Evolutionary conservation across 164 flowering plant genomes (phyloP), one percentile per base, ranked within the genome.

Genomic region (Macadamia integrifolia): DNA sequence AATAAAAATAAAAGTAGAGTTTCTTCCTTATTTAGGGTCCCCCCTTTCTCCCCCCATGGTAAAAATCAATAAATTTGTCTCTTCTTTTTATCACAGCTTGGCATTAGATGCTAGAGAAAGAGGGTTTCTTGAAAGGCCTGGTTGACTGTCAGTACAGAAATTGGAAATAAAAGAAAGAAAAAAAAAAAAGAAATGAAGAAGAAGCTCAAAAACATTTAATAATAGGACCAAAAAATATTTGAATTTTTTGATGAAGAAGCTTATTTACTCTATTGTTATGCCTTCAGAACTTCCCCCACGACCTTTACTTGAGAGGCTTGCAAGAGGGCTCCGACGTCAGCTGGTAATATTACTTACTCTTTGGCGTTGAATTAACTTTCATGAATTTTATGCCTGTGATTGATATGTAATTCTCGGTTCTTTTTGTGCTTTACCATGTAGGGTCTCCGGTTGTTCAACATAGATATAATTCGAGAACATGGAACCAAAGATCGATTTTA

Each of bases 361-460:
- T 17, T 58, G 42, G 49, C 65, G 61, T 48, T 17, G 43, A 49
- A 23, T n/a, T 13, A 14, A n/a, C 30, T 14, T 17, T 43, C 56
- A 17, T 46, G n/a, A 18, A 63, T 1, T 64, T 11, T 31, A 13
- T 49, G 43, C 32, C 6, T 49, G 40, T 5, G 40, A 18, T 7
- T 42, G 28, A 42, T n/a, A 9, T 43, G 23, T 11, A n/a, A 10
- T 63, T 11, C 23, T 23, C 10, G 44, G 13, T 46, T 46, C 17
- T 18, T 8, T 49, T n/a, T 17, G 14, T 62, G 31, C 52, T 63
- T 52, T 62, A 11, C n/a, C 5, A 64, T 59, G 60, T 73, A 84
- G 90, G 90, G 90, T 53, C 87, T 86, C 28, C 79, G 78, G 43
- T 69, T 86, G 68, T 86, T 86, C 79, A 86, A 86, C 75, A 58